Evolutionary conservation across 1,139 yeast genomes (phyloP).

Genomic region (Waltiozyma sp.): DNA sequence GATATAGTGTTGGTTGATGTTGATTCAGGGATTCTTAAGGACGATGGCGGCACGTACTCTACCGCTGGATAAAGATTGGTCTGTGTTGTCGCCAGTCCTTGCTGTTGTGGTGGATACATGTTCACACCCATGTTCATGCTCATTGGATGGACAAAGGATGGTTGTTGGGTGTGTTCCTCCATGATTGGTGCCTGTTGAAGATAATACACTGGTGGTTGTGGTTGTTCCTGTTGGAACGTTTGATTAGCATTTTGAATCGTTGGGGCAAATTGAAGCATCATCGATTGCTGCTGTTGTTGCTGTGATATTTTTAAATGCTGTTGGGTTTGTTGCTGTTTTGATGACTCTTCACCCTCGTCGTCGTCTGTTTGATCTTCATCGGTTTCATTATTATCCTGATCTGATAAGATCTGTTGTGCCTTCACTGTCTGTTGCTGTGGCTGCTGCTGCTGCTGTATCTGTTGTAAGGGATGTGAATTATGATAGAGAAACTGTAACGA

Average conservation of each 20-base stretch:
- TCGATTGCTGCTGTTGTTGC: constrained; percentile 2
- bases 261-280: constrained; percentile 1
- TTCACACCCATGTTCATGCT: constrained; percentile 1
- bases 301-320: neutral
- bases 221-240: constrained; percentile 1
- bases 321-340: too few species aligned
- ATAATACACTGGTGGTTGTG: constrained; percentile 1
- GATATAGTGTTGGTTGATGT: constrained; percentile 26
- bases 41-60: constrained; percentile 7
- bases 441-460: too few species aligned
- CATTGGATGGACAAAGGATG: neutral
- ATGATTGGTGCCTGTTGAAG: neutral
- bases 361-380: neutral
- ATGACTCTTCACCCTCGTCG: neutral
- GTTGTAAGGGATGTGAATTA: too few species aligned
- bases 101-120: neutral
- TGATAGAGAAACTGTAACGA: neutral
- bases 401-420: neutral
- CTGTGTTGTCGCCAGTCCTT: constrained; percentile 5
- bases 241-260: neutral
- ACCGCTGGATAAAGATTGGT: constrained; percentile 12
- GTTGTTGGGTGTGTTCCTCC: neutral
- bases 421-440: neutral
- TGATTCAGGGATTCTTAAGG: constrained; percentile 7
- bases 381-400: neutral